These are phyloP conservation scores for Peronospora belbahrii DNA, from an alignment of 352 stramenopile species.

Conservation along the genomic window DNA sequence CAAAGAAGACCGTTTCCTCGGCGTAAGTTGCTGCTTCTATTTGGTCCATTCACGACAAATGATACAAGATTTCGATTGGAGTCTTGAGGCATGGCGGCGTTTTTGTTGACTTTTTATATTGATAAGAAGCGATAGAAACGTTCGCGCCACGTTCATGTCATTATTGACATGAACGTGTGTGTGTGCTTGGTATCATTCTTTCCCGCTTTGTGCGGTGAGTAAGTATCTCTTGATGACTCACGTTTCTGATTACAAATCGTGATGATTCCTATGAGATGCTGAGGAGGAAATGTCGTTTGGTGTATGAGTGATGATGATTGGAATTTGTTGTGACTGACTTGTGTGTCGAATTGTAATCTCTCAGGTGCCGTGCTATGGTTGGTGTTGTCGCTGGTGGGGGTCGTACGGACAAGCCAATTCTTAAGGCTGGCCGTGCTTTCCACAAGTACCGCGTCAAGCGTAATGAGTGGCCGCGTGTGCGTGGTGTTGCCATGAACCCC, in stretches of 20 bases:
- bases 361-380: conserved; percentile 92
- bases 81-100: conserved; percentile 31
- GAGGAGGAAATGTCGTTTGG: conserved; percentile 10
- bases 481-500: conserved; percentile 99
- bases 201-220: conserved; percentile 75
- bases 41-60: conserved; percentile 14
- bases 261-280: conserved; percentile 5
- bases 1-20: conserved; percentile 95
- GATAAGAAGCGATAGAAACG: conserved; percentile 5
- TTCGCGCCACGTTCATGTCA: conserved; percentile 20
- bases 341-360: conserved; percentile 26
- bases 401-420: conserved; percentile 98
- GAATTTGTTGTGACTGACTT: conserved; percentile 33
- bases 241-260: neutral
- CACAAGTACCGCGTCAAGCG: conserved; percentile 98
- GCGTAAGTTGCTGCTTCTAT: conserved; percentile 66
- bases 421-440: conserved; percentile 96
- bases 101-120: conserved; percentile 10
- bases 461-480: conserved; percentile 98
- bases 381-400: conserved; percentile 97
- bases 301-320: too few species aligned
- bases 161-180: conserved; percentile 15
- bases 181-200: conserved; percentile 38
- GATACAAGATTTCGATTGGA: conserved; percentile 9
- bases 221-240: conserved; percentile 48